These are phyloP conservation scores for Imleria badia DNA, from an alignment of 768 basidiomycete species.

Conservation along the genomic window DNA sequence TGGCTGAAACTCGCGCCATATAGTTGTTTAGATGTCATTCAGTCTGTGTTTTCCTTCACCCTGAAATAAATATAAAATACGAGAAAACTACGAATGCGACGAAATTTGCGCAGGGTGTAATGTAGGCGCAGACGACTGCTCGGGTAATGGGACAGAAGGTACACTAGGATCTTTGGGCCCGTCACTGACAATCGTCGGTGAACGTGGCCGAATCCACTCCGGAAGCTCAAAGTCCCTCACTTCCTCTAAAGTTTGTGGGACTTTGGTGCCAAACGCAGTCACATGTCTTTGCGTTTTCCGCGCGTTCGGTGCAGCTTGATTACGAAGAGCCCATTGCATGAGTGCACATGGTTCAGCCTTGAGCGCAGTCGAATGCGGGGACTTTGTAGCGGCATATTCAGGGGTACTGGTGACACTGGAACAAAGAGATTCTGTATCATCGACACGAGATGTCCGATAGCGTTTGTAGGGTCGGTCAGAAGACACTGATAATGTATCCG, in stretches of 20 bases:
- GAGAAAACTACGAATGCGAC: slow-evolving; percentile 13
- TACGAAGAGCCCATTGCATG: slow-evolving; percentile 53
- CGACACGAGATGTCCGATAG: slow-evolving; percentile 15
- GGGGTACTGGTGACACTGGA: slow-evolving; percentile 16
- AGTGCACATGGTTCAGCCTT: slow-evolving; percentile 37
- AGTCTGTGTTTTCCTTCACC: background rate
- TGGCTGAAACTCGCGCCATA: background rate
- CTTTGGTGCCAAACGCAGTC: slow-evolving; percentile 59
- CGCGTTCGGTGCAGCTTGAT: slow-evolving; percentile 40
- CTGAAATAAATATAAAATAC: slow-evolving; percentile 33
- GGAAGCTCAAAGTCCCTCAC: slow-evolving; percentile 58
- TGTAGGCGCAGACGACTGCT: slow-evolving; percentile 7
- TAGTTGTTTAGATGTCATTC: slow-evolving; percentile 13
- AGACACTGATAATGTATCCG: slow-evolving; percentile 27
- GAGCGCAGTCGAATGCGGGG: slow-evolving; percentile 1
- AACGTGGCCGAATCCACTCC: slow-evolving; percentile 42
- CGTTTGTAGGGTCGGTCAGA: slow-evolving; percentile 34
- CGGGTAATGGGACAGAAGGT: slow-evolving; percentile 2
- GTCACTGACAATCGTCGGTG: slow-evolving; percentile 16
- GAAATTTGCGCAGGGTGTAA: slow-evolving; percentile 9
- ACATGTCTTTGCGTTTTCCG: slow-evolving; percentile 53
- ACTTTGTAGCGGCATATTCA: slow-evolving; percentile 16
- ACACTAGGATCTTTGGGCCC: background rate
- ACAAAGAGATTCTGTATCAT: slow-evolving; percentile 25
- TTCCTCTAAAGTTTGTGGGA: slow-evolving; percentile 50